Percentiles rank a stretch among this genome's conserved stretches.
Conservation (phyloP, 2,329 filamentous ascomycete genomes). For the Colletotrichum chrysophilum region DNA sequence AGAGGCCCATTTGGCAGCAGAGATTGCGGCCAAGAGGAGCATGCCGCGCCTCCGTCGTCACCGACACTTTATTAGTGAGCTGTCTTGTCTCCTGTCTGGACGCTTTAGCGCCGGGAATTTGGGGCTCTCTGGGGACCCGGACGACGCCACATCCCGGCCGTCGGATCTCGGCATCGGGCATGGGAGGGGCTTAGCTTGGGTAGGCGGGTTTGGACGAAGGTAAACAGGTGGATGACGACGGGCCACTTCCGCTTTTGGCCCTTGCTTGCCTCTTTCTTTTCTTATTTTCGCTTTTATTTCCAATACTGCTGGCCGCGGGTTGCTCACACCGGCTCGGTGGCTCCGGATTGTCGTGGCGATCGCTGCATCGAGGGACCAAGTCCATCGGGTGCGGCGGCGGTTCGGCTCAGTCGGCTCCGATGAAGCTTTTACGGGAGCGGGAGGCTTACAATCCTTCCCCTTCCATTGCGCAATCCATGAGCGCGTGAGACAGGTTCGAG, state of each 20-base stretch:
- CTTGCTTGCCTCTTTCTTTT: background rate
- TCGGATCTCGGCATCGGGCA: constrained; percentile 15
- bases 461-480: constrained; percentile 10
- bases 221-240: background rate
- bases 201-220: constrained; percentile 2
- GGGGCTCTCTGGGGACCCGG: background rate
- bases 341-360: background rate
- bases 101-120: background rate
- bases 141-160: constrained; percentile 19
- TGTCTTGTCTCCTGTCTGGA: background rate
- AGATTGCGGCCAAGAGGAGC: background rate
- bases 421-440: background rate
- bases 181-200: background rate
- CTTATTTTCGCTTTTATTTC: background rate
- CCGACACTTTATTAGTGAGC: background rate
- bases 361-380: background rate
- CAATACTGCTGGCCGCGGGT: background rate
- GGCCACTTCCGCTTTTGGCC: background rate
- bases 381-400: background rate
- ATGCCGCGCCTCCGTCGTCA: constrained; percentile 1
- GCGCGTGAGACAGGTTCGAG: background rate
- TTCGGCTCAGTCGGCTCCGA: background rate
- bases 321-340: background rate
- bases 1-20: background rate
- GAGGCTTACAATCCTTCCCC: background rate